Percentiles rank a stretch among this genome's conserved stretches.
Evolutionary conservation across 495 filamentous ascomycete genomes (phyloP).

Genomic region (Penicillium verhagenii): DNA sequence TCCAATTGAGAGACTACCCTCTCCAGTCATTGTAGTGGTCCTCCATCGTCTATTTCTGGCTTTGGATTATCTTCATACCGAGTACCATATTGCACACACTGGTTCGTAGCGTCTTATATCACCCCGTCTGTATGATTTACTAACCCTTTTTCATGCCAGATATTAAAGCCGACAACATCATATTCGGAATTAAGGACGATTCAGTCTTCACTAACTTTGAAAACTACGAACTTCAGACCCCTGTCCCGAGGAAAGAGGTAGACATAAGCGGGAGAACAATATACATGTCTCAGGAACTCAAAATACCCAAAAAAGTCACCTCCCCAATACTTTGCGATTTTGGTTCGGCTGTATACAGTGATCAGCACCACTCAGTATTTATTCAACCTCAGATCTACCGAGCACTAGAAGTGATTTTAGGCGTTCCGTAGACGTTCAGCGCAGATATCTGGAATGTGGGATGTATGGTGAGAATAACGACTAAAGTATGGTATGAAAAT

Average conservation of each 20-base stretch:
- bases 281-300: conserved; percentile 28
- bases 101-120: conserved; percentile 10
- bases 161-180: conserved; percentile 40
- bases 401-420: no score
- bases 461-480: no score
- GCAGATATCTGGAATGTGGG: conserved; percentile 47
- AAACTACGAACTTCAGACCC: conserved; percentile 25
- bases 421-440: conserved; percentile 36
- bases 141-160: conserved; percentile 19
- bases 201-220: conserved; percentile 32
- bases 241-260: conserved; percentile 30
- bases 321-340: conserved; percentile 14
- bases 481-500: conserved; percentile 39
- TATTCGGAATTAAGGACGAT: conserved; percentile 34
- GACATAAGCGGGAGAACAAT: conserved; percentile 23
- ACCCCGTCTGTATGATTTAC: not conserved
- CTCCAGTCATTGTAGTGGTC: conserved; percentile 20
- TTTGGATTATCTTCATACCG: conserved; percentile 45
- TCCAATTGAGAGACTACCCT: conserved; percentile 25
- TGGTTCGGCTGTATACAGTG: no score
- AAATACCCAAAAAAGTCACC: conserved; percentile 14
- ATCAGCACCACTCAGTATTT: no score
- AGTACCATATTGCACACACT: conserved; percentile 48
- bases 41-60: conserved; percentile 39
- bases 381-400: no score